A percentile compares a stretch with the other conserved stretches of the same genome.
These are phyloP conservation scores for Suillus subluteus DNA, from an alignment of 768 basidiomycete genomes.

Conservation along the genomic window DNA sequence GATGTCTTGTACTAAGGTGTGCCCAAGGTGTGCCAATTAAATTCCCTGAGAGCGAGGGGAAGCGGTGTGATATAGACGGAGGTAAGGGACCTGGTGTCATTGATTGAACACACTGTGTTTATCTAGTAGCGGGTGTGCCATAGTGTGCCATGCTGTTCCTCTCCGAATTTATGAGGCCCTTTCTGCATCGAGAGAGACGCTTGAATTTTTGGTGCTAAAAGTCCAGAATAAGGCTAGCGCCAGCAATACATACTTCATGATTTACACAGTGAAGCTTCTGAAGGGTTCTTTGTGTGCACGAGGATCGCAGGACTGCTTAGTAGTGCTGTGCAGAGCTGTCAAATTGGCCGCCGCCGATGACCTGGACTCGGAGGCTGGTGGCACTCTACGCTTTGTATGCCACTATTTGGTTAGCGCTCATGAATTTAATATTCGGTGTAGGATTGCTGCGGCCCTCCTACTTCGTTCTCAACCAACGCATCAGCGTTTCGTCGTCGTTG, in stretches of 20 bases:
- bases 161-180: background rate
- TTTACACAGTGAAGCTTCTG: background rate
- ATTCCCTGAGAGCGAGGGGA: conserved; percentile 31
- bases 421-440: conserved; percentile 4
- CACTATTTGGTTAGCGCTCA: background rate
- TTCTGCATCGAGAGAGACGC: background rate
- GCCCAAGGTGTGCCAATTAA: conserved; percentile 46
- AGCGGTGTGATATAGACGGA: conserved; percentile 31
- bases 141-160: background rate
- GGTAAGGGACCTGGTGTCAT: background rate
- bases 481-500: background rate
- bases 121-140: background rate
- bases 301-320: background rate
- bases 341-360: background rate
- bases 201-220: background rate
- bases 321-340: background rate
- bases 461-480: conserved; percentile 6
- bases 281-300: background rate
- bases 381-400: background rate
- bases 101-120: background rate
- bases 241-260: background rate
- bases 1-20: conserved; percentile 39
- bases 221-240: background rate
- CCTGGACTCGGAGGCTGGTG: no score
- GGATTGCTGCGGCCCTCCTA: background rate